Evolutionary conservation across 805 yeast genomes (phyloP).

Genomic region (Vanderwaltozyma verrucispora): DNA sequence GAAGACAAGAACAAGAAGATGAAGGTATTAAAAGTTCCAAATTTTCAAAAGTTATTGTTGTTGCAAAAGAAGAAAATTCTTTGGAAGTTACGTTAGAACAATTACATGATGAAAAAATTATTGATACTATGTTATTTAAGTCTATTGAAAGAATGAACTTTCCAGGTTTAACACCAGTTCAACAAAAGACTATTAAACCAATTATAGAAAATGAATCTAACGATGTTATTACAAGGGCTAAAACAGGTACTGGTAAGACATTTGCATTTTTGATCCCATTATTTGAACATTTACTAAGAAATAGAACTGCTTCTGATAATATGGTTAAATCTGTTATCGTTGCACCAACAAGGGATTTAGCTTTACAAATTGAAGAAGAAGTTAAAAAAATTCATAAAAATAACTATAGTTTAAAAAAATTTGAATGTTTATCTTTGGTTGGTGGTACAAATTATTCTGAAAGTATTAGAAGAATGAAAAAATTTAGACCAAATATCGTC

Average conservation of each 20-base stretch:
- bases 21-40: slow-evolving; percentile 1
- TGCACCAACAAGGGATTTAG: slow-evolving; percentile 88
- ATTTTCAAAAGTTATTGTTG: slow-evolving; percentile 3
- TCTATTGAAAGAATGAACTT: slow-evolving; percentile 38
- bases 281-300: slow-evolving; percentile 42
- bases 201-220: slow-evolving; percentile 36
- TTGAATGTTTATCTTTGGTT: slow-evolving; percentile 44
- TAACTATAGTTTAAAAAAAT: slow-evolving; percentile 19
- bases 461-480: slow-evolving; percentile 29
- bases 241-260: slow-evolving; percentile 94
- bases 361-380: slow-evolving; percentile 68
- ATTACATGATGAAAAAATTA: slow-evolving; percentile 21
- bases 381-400: slow-evolving; percentile 36
- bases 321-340: slow-evolving; percentile 55
- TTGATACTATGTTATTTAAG: slow-evolving; percentile 22
- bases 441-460: slow-evolving; percentile 49
- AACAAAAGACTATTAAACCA: slow-evolving; percentile 50
- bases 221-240: slow-evolving; percentile 79
- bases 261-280: slow-evolving; percentile 80
- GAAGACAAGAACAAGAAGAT: background rate
- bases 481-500: slow-evolving; percentile 42
- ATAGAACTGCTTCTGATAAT: slow-evolving; percentile 17
- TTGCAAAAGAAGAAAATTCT: slow-evolving; percentile 9
- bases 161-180: slow-evolving; percentile 55
- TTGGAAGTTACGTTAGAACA: slow-evolving; percentile 21